A percentile compares a stretch with the other conserved stretches of the same genome.
Evolutionary conservation across 2,329 filamentous ascomycete species (phyloP).

Genomic region (Apiospora arundinis): DNA sequence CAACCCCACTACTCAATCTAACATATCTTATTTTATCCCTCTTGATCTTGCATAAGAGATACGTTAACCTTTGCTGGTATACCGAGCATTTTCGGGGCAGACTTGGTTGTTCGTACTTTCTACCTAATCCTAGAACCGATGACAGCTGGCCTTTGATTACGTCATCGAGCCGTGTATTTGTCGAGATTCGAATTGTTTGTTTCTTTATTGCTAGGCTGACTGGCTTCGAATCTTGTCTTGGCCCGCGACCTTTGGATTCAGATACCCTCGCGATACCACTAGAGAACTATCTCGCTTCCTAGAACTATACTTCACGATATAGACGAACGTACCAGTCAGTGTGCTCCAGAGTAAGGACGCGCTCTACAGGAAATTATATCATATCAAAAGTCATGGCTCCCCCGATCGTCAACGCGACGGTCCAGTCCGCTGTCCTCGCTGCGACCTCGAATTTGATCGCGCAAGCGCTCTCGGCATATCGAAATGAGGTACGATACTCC

Average conservation of each 20-base stretch:
- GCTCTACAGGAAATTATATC: neutral
- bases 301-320: neutral
- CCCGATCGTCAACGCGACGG: conserved; percentile 63
- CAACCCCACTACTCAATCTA: neutral
- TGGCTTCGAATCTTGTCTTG: neutral
- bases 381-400: conserved; percentile 38
- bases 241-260: neutral
- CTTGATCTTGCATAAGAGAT: neutral
- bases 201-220: neutral
- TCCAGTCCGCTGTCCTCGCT: conserved; percentile 70
- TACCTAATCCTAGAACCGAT: neutral
- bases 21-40: neutral
- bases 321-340: neutral
- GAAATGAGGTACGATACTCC: conserved; percentile 55
- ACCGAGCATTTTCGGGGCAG: neutral
- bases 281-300: neutral
- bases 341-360: neutral
- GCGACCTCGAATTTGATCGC: conserved; percentile 76
- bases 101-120: neutral
- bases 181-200: neutral
- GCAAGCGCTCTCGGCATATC: conserved; percentile 71
- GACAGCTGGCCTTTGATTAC: neutral
- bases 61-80: neutral
- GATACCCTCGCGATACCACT: neutral
- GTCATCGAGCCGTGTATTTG: neutral